A percentile compares a stretch with the other conserved stretches of the same genome.
These are phyloP conservation scores for Rosa lucieae DNA, from an alignment of 306 rosid species.

Conservation along the genomic window DNA sequence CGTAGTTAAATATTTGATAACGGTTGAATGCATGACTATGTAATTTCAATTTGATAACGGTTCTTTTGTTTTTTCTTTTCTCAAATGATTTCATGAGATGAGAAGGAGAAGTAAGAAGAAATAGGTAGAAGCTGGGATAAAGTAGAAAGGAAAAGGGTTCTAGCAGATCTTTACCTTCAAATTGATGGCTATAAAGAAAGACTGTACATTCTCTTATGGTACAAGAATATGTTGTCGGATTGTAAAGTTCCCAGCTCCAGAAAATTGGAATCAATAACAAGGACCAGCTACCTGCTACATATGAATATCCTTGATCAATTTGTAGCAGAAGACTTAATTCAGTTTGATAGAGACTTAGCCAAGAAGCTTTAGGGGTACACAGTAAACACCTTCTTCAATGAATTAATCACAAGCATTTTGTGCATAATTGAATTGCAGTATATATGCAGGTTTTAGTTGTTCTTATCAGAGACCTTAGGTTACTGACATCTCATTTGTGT, in stretches of 20 bases:
- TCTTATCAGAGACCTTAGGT: not conserved
- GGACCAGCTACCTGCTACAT: not conserved
- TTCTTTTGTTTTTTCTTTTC: not conserved
- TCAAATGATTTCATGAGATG: not conserved
- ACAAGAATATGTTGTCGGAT: not conserved
- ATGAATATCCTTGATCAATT: not conserved
- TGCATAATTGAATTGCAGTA: not conserved
- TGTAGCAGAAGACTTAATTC: not conserved
- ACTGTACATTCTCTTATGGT: not conserved
- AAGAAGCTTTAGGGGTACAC: not conserved
- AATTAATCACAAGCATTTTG: not conserved
- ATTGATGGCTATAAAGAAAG: not conserved
- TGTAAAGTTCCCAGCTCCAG: not conserved
- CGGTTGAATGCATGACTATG: not conserved
- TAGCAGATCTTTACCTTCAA: not conserved
- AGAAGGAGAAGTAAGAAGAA: not conserved
- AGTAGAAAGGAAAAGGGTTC: not conserved
- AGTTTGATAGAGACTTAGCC: not conserved
- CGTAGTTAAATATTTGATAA: not conserved
- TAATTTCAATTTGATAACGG: no score
- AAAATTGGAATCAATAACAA: not conserved
- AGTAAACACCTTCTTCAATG: not conserved
- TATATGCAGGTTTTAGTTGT: not conserved
- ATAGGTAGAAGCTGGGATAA: not conserved
- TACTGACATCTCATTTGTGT: not conserved